A percentile compares a stretch with the other conserved stretches of the same genome.
Conservation (phyloP, 768 basidiomycete species). For the Boletus vermiculosoides region DNA sequence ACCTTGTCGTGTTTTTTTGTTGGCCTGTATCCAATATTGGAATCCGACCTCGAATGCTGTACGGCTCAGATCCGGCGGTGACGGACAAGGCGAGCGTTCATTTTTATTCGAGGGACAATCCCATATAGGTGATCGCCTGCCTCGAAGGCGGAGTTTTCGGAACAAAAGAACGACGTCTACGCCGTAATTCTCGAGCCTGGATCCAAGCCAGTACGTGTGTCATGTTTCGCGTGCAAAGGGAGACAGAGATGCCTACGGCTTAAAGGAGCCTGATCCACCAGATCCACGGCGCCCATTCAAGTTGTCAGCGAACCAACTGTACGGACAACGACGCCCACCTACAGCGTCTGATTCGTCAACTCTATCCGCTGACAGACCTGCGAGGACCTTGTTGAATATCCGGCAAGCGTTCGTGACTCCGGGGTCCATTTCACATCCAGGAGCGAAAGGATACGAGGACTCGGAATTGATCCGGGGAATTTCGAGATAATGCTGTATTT, state of each 20-base stretch:
- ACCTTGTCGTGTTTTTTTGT: too few relatives aligned
- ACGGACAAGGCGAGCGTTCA: too few relatives aligned
- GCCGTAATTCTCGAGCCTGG: neutral
- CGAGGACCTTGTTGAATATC: conserved; percentile 1
- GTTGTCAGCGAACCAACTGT: neutral
- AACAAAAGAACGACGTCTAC: conserved; percentile 1
- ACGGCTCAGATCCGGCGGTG: too few relatives aligned
- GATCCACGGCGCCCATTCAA: neutral
- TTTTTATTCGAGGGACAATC: too few relatives aligned
- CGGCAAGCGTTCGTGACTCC: neutral
- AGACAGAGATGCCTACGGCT: neutral
- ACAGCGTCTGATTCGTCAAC: neutral
- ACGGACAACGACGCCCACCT: neutral
- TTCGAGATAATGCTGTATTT: neutral
- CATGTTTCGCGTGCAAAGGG: neutral
- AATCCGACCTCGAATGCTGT: too few relatives aligned
- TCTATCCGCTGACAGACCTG: neutral
- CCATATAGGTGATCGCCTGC: too few relatives aligned
- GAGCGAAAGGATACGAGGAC: neutral
- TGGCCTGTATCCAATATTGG: too few relatives aligned
- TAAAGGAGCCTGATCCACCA: neutral
- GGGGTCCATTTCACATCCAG: neutral
- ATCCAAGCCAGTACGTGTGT: neutral
- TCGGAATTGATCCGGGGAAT: neutral
- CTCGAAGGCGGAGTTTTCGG: neutral